Conservation (phyloP, 225 moss, liverwort and hornwort species). For the Pseudisothecium myosuroides region DNA sequence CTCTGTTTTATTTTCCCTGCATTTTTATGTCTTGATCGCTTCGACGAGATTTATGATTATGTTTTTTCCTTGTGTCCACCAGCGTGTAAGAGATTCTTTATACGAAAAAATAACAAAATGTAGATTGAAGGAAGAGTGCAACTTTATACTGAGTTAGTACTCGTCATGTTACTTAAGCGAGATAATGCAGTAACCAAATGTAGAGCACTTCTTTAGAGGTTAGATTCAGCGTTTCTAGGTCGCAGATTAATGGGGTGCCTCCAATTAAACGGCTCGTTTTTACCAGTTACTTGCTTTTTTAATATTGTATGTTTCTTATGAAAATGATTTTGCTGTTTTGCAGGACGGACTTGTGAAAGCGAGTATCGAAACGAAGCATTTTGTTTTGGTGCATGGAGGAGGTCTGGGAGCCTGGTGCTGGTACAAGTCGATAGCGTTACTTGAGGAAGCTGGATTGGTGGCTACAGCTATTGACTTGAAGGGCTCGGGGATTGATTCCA, state of each 20-base stretch:
- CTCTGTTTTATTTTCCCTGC: neutral
- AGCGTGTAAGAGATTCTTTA: neutral
- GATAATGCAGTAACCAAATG: too few species aligned
- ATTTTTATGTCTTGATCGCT: neutral
- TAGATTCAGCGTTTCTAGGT: neutral
- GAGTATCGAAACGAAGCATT: conserved; percentile 75
- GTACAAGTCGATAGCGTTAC: conserved; percentile 90
- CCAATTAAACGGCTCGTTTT: neutral
- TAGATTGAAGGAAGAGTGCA: neutral
- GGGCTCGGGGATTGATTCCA: conserved; percentile 81
- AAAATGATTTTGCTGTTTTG: neutral
- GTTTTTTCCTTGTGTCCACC: neutral
- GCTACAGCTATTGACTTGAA: conserved; percentile 83
- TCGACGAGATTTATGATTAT: neutral
- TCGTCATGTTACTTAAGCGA: neutral
- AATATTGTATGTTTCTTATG: neutral
- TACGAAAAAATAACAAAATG: neutral
- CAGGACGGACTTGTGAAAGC: conserved; percentile 57
- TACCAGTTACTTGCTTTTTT: neutral
- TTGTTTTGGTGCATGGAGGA: conserved; percentile 93
- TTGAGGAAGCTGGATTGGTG: conserved; percentile 80
- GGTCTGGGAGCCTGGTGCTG: conserved; percentile 99
- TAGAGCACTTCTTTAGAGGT: neutral
- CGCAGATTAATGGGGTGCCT: neutral
- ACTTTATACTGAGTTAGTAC: neutral